Evolutionary conservation across 2,329 filamentous ascomycete species (phyloP).

Genomic region (Botrytis cinerea): DNA sequence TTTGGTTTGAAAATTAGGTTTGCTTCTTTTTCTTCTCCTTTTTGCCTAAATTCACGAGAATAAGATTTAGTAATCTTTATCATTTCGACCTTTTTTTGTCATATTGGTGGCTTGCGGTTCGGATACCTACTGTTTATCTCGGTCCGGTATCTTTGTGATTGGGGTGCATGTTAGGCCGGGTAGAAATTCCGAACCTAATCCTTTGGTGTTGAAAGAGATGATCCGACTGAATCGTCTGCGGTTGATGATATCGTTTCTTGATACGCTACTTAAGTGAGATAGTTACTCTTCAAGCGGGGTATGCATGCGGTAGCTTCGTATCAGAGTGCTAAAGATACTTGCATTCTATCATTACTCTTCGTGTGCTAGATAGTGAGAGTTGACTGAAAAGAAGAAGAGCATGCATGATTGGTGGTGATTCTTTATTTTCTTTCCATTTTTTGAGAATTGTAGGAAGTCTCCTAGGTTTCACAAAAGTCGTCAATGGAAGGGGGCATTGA

Average conservation of each 20-base stretch:
- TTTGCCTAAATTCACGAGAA: not conserved
- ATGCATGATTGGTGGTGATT: not conserved
- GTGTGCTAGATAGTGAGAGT: not conserved
- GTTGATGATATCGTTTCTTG: not conserved
- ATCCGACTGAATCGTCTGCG: not conserved
- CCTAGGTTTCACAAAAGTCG: too few relatives aligned
- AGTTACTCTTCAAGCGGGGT: not conserved
- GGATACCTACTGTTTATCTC: not conserved
- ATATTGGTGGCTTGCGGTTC: constrained; percentile 4
- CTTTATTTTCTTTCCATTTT: not conserved
- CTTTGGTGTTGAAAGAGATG: not conserved
- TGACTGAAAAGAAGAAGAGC: not conserved
- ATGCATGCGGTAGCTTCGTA: not conserved
- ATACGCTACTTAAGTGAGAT: not conserved
- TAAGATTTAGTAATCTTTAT: not conserved
- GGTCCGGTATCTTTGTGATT: not conserved
- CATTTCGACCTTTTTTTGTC: not conserved
- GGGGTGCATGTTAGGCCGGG: not conserved
- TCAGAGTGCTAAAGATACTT: not conserved
- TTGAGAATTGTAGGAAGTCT: not conserved
- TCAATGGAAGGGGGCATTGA: not conserved
- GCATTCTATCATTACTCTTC: not conserved
- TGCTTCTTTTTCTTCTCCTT: not conserved
- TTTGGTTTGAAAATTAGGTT: not conserved
- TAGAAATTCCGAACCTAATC: not conserved